Conservation (phyloP, 495 filamentous ascomycete genomes). For the Tuber brumale region DNA sequence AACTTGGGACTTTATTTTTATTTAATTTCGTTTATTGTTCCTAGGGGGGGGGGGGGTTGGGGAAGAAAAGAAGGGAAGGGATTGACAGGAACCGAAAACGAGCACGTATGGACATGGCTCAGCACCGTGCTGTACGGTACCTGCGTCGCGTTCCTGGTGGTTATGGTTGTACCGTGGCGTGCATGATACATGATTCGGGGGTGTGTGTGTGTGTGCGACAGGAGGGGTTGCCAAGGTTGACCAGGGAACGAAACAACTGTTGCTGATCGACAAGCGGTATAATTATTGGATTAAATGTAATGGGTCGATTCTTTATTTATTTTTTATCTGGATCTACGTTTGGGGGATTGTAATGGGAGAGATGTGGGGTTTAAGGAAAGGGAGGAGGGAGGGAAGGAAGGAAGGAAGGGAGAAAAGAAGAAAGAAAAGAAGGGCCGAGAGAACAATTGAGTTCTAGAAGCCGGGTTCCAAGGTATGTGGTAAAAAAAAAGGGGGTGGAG, state of each 20-base stretch:
- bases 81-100: neutral
- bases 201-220: neutral
- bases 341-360: neutral
- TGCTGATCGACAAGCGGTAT: neutral
- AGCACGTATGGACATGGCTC: neutral
- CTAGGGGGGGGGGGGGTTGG: neutral
- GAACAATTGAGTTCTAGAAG: neutral
- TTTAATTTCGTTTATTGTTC: neutral
- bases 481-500: neutral
- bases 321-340: neutral
- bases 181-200: neutral
- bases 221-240: neutral
- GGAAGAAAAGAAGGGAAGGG: neutral
- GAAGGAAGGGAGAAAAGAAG: neutral
- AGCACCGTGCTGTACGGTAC: neutral
- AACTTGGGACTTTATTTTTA: neutral
- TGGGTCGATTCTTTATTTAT: neutral
- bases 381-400: neutral
- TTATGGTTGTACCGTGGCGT: neutral
- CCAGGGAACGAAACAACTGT: neutral
- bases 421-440: neutral
- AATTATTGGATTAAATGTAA: neutral
- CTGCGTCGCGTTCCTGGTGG: neutral
- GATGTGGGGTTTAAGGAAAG: neutral
- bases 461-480: neutral